Conservation (phyloP, 768 basidiomycete genomes). For the Steccherinum ochraceum region DNA sequence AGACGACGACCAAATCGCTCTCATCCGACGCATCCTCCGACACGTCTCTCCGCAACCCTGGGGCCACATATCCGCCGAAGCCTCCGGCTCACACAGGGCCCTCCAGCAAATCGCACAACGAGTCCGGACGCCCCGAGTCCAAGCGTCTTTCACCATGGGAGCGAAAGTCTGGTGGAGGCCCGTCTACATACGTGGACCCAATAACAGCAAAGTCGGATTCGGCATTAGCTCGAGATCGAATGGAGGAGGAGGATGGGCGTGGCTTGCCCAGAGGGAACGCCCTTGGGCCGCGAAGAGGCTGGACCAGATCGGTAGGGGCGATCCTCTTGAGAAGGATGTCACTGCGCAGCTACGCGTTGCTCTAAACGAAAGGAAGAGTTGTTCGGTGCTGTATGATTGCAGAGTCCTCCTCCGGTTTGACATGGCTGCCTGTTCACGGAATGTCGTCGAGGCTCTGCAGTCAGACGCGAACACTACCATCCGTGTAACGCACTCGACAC, state of each 20-base stretch:
- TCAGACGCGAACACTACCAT: conserved; percentile 18
- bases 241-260: conserved; percentile 19
- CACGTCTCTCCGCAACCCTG: conserved; percentile 71
- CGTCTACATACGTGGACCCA: conserved; percentile 26
- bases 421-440: conserved; percentile 34
- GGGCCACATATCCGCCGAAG: conserved; percentile 65
- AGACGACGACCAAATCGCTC: conserved; percentile 16
- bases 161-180: conserved; percentile 62
- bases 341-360: conserved; percentile 25
- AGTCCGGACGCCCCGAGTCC: conserved; percentile 35
- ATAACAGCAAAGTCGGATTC: conserved; percentile 5
- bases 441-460: conserved; percentile 28
- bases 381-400: conserved; percentile 51
- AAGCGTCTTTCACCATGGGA: conserved; percentile 43
- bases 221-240: conserved; percentile 9
- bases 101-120: conserved; percentile 40
- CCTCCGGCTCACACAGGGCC: conserved; percentile 40
- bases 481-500: conserved; percentile 30
- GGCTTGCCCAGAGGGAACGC: conserved; percentile 60
- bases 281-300: conserved; percentile 25
- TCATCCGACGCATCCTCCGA: conserved; percentile 46
- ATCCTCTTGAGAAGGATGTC: conserved; percentile 34
- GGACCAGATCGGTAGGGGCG: conserved; percentile 14
- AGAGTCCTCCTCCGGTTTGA: conserved; percentile 54
- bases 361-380: conserved; percentile 11